Base-by-base conservation (phyloP, 1,139 yeast species). In the Saccharomycopsis crataegensis region DNA sequence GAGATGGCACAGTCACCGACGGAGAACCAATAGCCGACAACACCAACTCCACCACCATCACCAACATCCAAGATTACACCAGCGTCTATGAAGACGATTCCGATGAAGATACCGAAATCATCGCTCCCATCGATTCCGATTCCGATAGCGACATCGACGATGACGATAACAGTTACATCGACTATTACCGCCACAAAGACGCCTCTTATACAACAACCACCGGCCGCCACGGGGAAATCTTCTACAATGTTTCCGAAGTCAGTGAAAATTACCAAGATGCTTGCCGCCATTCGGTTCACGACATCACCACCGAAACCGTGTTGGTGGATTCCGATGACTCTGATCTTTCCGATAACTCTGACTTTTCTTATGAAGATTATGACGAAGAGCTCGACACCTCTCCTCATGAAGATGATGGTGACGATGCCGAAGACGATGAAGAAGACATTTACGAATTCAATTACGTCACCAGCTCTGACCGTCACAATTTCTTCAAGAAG, bases 141-240 rank as follows among this genome's bases (percentile, higher is more conserved):
- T 28, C 28, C 28, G 28, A 22, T 4, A 22, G 28, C 28, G 28
- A 49, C 16, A 49, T 44, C 43, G 52, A 48, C 11, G 41, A 40
- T 8, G 54, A 51, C n/a, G 45, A 49, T 33, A 52, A 48, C 33
- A 42, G 6, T 12, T 41, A 48, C 41, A 38, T 37, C 22, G 49
- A 47, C 43, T 36, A 47, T 7, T 47, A 47, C 33, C 9, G n/a
- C 37, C 11, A 22, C 28, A 22, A 22, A 14, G 8, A 31, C 31
- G 22, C 14, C 12, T 43, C 46, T 9, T 31, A 14, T 43, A 43
- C 33, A 2, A 22, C 28, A 22, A 22, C 12, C 33, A 14, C 9
- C 33, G 2, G 33, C 11, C 12, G 31, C 33, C 9, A 22, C 28
- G 28, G 28, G 4, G 28, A 22, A 22, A 22, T 22, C 28, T 9